Conservation (phyloP, 176 grass and related monocot species). For the Otatea glauca region DNA sequence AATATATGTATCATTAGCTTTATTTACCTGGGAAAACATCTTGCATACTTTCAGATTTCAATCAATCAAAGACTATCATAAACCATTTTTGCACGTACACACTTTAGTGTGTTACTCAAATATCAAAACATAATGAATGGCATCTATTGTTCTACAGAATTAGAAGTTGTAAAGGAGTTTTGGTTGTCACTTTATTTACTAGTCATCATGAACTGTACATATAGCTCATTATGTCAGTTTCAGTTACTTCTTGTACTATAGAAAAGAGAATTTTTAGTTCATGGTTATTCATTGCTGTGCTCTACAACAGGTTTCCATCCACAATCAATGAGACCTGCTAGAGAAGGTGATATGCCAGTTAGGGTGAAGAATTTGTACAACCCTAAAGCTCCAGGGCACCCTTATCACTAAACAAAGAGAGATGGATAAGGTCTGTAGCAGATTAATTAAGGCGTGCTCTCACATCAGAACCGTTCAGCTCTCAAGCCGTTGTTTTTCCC, state of each 20-base stretch:
- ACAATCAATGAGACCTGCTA: constrained; percentile 95
- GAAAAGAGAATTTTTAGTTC: constrained; percentile 23
- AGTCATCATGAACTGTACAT: constrained; percentile 15
- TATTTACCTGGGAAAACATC: background rate
- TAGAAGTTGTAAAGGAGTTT: background rate
- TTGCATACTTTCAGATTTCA: background rate
- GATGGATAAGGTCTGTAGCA: constrained; percentile 72
- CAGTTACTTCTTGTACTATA: background rate
- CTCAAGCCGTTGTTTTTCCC: constrained; percentile 12
- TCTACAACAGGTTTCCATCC: constrained; percentile 76
- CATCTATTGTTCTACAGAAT: background rate
- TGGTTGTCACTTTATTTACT: constrained; percentile 5
- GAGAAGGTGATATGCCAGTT: constrained; percentile 90
- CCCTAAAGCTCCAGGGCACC: constrained; percentile 86
- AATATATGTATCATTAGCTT: constrained; percentile 9
- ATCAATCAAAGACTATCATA: background rate
- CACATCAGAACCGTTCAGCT: constrained; percentile 1
- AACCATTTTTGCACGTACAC: background rate
- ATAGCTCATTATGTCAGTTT: background rate
- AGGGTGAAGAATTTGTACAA: constrained; percentile 99
- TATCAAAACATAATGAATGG: background rate
- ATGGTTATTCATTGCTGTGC: constrained; percentile 10
- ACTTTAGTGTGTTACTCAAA: background rate
- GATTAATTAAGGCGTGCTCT: constrained; percentile 6
- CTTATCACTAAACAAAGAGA: constrained; percentile 91